Base-by-base conservation (phyloP, 1,139 yeast species). In the Blastobotrys arbuscula region DNA sequence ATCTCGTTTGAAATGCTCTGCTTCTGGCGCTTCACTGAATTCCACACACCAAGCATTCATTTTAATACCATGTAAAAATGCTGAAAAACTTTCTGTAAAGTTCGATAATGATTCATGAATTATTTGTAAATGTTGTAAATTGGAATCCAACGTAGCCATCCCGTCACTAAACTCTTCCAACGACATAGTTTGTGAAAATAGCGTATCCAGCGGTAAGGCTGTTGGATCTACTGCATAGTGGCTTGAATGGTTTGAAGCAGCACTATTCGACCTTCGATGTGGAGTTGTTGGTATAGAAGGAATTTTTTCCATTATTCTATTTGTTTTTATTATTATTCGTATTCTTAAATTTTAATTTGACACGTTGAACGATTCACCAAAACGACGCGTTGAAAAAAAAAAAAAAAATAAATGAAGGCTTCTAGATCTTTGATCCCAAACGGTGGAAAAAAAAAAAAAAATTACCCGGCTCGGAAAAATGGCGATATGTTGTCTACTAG, bases 41-140 rank as follows among this genome's bases (percentile, higher is more conserved):
- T 81, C 85, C 38, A 79, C 80, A 60, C 87, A 80, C 79, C 84
- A 82, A 65, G 84, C 82, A 49, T 83, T 80, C 65, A 81, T 78
- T 50, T 79, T 75, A 47, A 82, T 65, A 1, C 87, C 84, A 56
- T 81, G 81, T 50, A 81, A 61, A 50, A 82, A 79, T 51, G 82
- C 73, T 1, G 83, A 77, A 62, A 82, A 81, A 13, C 82, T 74
- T 60, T 82, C 87, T 57, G 80, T 81, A 63, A 82, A 81, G 30
- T 72, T 70, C 10, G 66, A 63, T 8, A 82, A 63, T 3, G 77
- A 72, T 46, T 76, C 72, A 59, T 81, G 83, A 20, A 81, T 71
- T 35, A 62, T 64, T 45, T 69, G 73, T 19, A 80, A 61, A 49
- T 74, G 71, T 42, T 71, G 70, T 69, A 81, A 68, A 55, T 81